Evolutionary conservation across 768 basidiomycete species (phyloP).

Genomic region (Tylopilus felleus): DNA sequence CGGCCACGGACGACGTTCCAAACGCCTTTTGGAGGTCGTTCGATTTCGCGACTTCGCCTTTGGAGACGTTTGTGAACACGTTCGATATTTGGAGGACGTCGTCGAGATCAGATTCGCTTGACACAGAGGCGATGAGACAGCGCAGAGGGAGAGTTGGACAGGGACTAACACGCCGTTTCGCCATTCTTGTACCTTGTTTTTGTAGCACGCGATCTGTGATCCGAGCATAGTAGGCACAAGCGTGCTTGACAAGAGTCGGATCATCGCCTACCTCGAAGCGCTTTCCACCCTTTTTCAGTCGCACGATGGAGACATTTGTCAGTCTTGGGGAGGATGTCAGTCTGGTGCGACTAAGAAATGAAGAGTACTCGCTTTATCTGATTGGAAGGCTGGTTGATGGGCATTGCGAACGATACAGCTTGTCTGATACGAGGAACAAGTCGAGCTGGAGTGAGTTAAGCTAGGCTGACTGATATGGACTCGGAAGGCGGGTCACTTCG

Average conservation of each 20-base stretch:
- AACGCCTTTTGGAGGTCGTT: slow-evolving; percentile 93
- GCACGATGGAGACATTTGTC: slow-evolving; percentile 95
- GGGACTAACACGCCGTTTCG: slow-evolving; percentile 78
- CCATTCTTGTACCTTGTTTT: slow-evolving; percentile 99
- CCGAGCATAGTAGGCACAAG: not conserved
- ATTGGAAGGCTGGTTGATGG: slow-evolving; percentile 83
- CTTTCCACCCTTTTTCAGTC: slow-evolving; percentile 95
- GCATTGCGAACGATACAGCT: slow-evolving; percentile 19
- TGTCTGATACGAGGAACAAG: too few species aligned
- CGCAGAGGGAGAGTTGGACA: not conserved
- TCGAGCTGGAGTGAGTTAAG: not conserved
- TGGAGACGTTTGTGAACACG: slow-evolving; percentile 94
- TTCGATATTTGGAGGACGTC: slow-evolving; percentile 96
- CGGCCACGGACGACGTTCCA: slow-evolving; percentile 64
- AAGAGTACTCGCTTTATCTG: slow-evolving; percentile 69
- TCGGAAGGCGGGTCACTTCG: not conserved
- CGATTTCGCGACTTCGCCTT: slow-evolving; percentile 88
- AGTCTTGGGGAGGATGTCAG: slow-evolving; percentile 49
- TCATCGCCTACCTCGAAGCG: slow-evolving; percentile 75
- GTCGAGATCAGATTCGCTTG: slow-evolving; percentile 86
- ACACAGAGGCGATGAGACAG: slow-evolving; percentile 6
- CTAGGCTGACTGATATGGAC: not conserved
- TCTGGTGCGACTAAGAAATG: not conserved
- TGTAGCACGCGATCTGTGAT: slow-evolving; percentile 90
- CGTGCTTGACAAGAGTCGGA: not conserved